These are phyloP conservation scores for Mallotus nudiflorus DNA, from an alignment of 345 rosid species.

Conservation along the genomic window DNA sequence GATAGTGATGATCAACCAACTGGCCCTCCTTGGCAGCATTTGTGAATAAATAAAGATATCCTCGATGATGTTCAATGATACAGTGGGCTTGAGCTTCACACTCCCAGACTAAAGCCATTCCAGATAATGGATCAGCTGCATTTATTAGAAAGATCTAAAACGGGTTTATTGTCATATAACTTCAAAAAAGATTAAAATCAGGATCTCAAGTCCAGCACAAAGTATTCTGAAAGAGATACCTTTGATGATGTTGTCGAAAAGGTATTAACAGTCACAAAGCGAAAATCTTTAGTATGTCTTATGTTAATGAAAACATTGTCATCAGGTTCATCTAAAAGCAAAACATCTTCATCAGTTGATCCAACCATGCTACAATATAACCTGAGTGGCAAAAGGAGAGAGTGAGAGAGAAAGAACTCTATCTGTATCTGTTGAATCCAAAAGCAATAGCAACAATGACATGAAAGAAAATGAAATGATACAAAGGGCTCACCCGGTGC, in stretches of 20 bases:
- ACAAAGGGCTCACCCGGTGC: no score
- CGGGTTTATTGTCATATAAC: conserved; percentile 29
- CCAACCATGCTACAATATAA: conserved; percentile 84
- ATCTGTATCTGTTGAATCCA: conserved; percentile 11
- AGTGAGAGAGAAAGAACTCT: no score
- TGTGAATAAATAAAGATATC: conserved; percentile 77
- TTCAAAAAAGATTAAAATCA: conserved; percentile 11
- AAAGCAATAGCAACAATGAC: background rate
- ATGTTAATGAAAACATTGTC: conserved; percentile 66
- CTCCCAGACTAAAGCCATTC: conserved; percentile 79
- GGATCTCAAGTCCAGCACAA: conserved; percentile 9
- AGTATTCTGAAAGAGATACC: conserved; percentile 41
- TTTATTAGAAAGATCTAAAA: conserved; percentile 90
- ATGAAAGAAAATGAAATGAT: background rate
- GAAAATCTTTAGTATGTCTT: conserved; percentile 82
- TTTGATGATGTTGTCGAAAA: conserved; percentile 74
- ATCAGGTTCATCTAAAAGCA: conserved; percentile 73
- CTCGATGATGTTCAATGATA: conserved; percentile 88
- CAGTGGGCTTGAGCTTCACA: conserved; percentile 80
- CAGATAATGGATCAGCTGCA: conserved; percentile 88
- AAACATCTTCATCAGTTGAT: conserved; percentile 82
- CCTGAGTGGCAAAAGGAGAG: conserved; percentile 35
- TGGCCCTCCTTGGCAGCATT: conserved; percentile 70
- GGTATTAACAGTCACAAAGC: conserved; percentile 62
- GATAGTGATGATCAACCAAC: conserved; percentile 68